Conservation (phyloP, 257 asterid species). For the Catharanthus roseus region DNA sequence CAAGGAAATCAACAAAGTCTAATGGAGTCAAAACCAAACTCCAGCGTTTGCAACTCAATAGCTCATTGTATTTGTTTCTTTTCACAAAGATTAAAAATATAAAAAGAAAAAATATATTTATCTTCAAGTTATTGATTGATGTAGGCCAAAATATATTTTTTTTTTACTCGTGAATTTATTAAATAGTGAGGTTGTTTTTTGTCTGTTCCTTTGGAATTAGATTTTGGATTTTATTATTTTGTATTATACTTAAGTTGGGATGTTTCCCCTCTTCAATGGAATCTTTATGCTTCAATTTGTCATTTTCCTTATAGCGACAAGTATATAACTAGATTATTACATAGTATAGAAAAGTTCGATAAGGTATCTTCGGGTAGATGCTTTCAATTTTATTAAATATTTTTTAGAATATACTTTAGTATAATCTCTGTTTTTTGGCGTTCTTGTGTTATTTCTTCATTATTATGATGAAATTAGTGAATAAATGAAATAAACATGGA, state of each 20-base stretch:
- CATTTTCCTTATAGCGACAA: background rate
- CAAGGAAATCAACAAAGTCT: too few relatives aligned
- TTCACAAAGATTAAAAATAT: too few relatives aligned
- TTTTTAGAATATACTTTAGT: too few relatives aligned
- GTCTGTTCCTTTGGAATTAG: background rate
- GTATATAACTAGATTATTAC: background rate
- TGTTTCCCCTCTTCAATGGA: background rate
- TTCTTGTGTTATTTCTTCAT: too few relatives aligned
- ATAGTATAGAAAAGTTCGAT: background rate
- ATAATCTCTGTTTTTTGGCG: too few relatives aligned
- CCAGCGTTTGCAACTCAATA: background rate
- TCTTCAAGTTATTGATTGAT: too few relatives aligned
- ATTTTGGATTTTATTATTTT: background rate
- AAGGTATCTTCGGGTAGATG: background rate
- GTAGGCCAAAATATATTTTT: background rate
- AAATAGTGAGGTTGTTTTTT: background rate
- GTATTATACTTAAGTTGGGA: background rate
- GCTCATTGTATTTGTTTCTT: background rate
- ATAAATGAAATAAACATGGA: too few relatives aligned
- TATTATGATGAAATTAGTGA: too few relatives aligned
- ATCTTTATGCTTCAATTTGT: slow-evolving; percentile 16
- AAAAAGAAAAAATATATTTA: too few relatives aligned
- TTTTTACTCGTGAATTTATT: too few relatives aligned
- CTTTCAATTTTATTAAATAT: background rate
- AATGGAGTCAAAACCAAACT: background rate